Conservation (phyloP, 306 rosid species). For the Sesbania bispinosa region DNA sequence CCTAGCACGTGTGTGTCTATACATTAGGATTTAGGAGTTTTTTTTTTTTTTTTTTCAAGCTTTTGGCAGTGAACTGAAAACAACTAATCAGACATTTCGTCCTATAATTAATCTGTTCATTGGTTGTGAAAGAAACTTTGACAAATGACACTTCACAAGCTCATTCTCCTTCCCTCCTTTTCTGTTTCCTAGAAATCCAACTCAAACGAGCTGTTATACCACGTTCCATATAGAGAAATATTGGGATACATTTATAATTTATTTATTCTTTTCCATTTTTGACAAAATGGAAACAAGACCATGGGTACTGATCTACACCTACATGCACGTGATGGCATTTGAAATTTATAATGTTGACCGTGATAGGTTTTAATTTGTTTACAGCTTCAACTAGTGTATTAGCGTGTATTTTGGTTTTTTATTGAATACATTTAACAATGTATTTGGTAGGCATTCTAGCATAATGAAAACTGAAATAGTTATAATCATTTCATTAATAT, state of each 20-base stretch:
- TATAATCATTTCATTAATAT: no score
- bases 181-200: constrained; percentile 7
- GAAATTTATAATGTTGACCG: neutral
- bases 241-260: neutral
- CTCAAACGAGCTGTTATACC: constrained; percentile 19
- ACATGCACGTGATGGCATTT: neutral
- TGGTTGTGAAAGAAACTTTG: constrained; percentile 24
- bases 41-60: neutral
- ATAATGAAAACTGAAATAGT: no score
- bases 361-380: no score
- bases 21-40: neutral
- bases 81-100: constrained; percentile 37
- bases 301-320: neutral
- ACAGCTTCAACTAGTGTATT: no score
- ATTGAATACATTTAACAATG: no score
- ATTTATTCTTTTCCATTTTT: neutral
- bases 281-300: neutral
- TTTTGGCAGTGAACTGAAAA: constrained; percentile 23
- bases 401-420: no score
- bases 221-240: constrained; percentile 14
- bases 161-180: neutral
- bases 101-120: constrained; percentile 27
- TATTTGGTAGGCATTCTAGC: no score
- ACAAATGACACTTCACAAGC: constrained; percentile 34
- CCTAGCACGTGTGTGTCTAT: constrained; percentile 40